Base-by-base conservation (phyloP, 73 alveolate genomes). In the Blepharisma japonicum region DNA sequence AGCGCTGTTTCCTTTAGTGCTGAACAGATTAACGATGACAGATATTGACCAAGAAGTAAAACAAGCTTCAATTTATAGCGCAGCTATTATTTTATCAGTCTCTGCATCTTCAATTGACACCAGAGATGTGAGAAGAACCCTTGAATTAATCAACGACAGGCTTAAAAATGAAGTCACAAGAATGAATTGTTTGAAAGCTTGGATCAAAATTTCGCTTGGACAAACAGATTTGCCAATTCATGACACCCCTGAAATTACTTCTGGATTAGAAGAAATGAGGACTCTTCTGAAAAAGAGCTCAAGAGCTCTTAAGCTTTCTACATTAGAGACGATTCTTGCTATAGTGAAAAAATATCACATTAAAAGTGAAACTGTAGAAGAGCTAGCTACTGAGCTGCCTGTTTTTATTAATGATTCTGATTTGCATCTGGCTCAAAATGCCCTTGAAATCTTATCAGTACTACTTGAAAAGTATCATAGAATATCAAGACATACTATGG, bases 161-260 rank as follows among this genome's bases (percentile, higher is more conserved):
- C 77, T 89, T 14, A 70, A 74, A 55, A 89, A 85, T 68, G 95
- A 89, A 21, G 74, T 89, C 68, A 89, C 89, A 8, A 80, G 95
- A 77, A 79, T 68, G 45, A 68, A 88, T 25, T 39, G 92, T 48
- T 81, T 89, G 4, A 85, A 85, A 71, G 92, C 90, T 8, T 11
- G 83, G 11, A 89, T 83, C 7, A 85, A 81, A 67, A 71, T 87
- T 47, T 42, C 81, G n/a, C 74, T 14, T 14, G 23, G 74, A 14
- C 74, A 61, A n/a, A 4, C 67, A 7, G 27, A 14, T 25, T 42
- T 9, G 54, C 80, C 47, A 39, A 80, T 38, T 45, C 80, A 68
- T 46, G 68, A 55, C 71, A 48, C 84, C 76, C 76, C 27, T 14
- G 14, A 8, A 7, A 48, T 47, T 6, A 6, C 82, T 56, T 47